These are phyloP conservation scores for Cercospora sp. DNA, from an alignment of 2,329 filamentous ascomycete genomes.

Conservation along the genomic window DNA sequence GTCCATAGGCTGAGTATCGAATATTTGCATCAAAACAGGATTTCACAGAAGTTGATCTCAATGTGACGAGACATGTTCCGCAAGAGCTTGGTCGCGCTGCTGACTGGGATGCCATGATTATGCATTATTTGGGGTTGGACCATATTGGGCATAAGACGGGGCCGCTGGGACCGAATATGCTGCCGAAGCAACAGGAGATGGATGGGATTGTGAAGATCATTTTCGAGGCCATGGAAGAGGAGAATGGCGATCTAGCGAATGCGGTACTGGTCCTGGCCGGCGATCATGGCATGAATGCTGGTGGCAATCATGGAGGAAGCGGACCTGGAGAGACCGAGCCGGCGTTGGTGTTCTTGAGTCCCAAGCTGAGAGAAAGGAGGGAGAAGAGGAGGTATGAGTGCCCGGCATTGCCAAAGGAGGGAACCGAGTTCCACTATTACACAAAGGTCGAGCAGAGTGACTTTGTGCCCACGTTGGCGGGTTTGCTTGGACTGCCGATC, in stretches of 20 bases:
- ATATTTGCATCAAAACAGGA: conserved; percentile 58
- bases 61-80: conserved; percentile 88
- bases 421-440: conserved; percentile 77
- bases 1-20: conserved; percentile 41
- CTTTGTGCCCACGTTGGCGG: conserved; percentile 83
- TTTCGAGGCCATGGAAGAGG: conserved; percentile 68
- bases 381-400: conserved; percentile 30
- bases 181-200: conserved; percentile 93
- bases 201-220: conserved; percentile 75
- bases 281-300: conserved; percentile 99
- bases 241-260: conserved; percentile 67
- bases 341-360: conserved; percentile 70
- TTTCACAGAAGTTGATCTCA: conserved; percentile 96
- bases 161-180: conserved; percentile 80
- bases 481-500: conserved; percentile 80
- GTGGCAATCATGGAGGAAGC: conserved; percentile 93
- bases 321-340: conserved; percentile 92
- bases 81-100: conserved; percentile 67
- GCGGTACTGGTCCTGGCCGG: conserved; percentile 85
- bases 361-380: conserved; percentile 23
- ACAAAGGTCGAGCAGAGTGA: conserved; percentile 88
- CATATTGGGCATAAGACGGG: conserved; percentile 98
- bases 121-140: conserved; percentile 94
- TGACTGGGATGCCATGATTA: conserved; percentile 91
- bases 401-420: conserved; percentile 60